A percentile compares a stretch with the other conserved stretches of the same genome.
Conservation (phyloP, 2,329 filamentous ascomycete genomes). For the Parastagonospora avenae region DNA sequence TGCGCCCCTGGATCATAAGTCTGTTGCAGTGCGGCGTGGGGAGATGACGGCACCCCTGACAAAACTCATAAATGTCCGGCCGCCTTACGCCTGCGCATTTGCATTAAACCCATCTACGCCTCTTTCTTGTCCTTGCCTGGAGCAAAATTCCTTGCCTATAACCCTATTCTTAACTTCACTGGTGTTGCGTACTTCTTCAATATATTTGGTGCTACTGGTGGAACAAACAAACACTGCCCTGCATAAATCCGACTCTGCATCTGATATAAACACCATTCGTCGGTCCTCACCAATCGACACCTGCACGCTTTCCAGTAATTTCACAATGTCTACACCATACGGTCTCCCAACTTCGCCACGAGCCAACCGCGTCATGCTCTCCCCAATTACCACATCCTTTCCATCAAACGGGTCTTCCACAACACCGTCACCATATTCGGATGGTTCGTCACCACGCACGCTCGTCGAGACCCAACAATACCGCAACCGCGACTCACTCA, state of each 20-base stretch:
- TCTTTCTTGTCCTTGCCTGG: slow-evolving; percentile 15
- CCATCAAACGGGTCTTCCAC: not conserved
- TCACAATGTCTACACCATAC: slow-evolving; percentile 23
- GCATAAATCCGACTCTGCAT: not conserved
- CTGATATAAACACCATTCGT: slow-evolving; percentile 12
- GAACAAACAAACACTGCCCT: slow-evolving; percentile 4
- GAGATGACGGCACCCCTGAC: slow-evolving; percentile 23
- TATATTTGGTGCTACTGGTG: slow-evolving; percentile 8
- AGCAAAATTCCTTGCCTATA: slow-evolving; percentile 14
- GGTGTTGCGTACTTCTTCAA: slow-evolving; percentile 5
- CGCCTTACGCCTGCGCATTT: slow-evolving; percentile 21
- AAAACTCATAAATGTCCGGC: slow-evolving; percentile 23
- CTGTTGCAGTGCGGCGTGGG: slow-evolving; percentile 19
- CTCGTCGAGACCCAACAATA: slow-evolving; percentile 20
- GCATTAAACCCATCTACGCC: slow-evolving; percentile 24
- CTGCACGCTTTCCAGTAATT: slow-evolving; percentile 8
- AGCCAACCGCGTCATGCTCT: slow-evolving; percentile 23
- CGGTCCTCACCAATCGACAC: not conserved
- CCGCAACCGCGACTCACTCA: slow-evolving; percentile 29
- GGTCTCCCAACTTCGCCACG: slow-evolving; percentile 34
- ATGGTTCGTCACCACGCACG: slow-evolving; percentile 9
- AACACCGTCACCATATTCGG: slow-evolving; percentile 20
- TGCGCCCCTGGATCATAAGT: slow-evolving; percentile 20
- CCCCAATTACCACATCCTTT: slow-evolving; percentile 29
- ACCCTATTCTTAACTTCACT: slow-evolving; percentile 21